phyloP scores from a whole-genome alignment of 176 grass and related monocot species.

The sorghum (Sorghum bicolor) region DNA sequence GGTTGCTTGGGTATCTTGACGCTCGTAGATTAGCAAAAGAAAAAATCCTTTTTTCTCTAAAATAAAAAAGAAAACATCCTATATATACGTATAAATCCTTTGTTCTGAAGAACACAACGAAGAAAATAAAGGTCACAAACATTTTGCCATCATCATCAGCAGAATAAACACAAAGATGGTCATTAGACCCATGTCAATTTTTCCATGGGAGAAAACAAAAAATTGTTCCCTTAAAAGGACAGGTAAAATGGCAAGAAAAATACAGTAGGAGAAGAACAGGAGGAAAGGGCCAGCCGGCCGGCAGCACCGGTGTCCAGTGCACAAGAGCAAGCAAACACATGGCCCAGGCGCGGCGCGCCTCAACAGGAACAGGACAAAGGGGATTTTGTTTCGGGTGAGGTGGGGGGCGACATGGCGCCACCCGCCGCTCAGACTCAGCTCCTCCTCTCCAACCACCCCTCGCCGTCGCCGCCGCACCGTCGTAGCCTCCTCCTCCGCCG shows the following conservation, averaged over 20 bases:
- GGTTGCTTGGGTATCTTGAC: not conserved
- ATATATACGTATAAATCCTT: not conserved
- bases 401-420: conserved; percentile 16
- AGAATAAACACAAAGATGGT: not conserved
- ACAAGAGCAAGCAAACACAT: not conserved
- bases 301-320: not conserved
- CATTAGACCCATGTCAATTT: not conserved
- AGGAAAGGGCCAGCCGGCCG: not conserved
- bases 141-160: not conserved
- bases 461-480: not conserved
- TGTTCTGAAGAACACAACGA: not conserved
- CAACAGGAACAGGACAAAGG: not conserved
- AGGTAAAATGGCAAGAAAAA: not conserved
- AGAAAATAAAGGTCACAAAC: not conserved
- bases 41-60: too few species aligned
- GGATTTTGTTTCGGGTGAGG: not conserved
- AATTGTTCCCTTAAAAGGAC: not conserved
- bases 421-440: not conserved
- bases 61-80: too few species aligned
- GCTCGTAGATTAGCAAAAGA: not conserved
- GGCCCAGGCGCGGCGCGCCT: not conserved
- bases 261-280: not conserved
- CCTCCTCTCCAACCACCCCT: conserved; percentile 22
- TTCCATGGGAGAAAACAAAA: not conserved
- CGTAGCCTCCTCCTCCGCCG: not conserved